Percentiles rank a stretch among this genome's conserved stretches.
Conservation (phyloP, 2,329 filamentous ascomycete genomes). For the Septoria petroselini region DNA sequence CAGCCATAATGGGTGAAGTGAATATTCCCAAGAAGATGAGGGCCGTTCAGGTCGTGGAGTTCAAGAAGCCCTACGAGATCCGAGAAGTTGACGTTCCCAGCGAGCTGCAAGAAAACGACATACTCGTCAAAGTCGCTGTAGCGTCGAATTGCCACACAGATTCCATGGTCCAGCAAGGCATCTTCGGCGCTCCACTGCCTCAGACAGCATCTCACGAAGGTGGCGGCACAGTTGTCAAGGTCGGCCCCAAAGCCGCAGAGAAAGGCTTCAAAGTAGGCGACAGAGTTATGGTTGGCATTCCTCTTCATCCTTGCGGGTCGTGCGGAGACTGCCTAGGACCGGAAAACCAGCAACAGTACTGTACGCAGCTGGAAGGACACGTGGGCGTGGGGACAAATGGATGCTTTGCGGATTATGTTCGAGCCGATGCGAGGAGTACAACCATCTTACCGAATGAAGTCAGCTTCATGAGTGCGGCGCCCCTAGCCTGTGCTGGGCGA, state of each 20-base stretch:
- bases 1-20: conserved; percentile 7
- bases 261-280: conserved; percentile 49
- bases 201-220: conserved; percentile 58
- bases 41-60: conserved; percentile 50
- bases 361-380: conserved; percentile 44
- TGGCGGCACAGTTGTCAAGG: conserved; percentile 52
- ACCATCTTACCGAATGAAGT: conserved; percentile 51
- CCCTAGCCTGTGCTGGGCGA: conserved; percentile 56
- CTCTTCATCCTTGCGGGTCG: conserved; percentile 51
- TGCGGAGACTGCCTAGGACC: conserved; percentile 54
- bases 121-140: conserved; percentile 60
- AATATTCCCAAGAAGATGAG: conserved; percentile 47
- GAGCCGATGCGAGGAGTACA: conserved; percentile 49
- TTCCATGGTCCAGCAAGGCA: conserved; percentile 53
- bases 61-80: conserved; percentile 56
- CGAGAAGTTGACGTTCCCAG: conserved; percentile 50
- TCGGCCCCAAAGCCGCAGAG: conserved; percentile 42
- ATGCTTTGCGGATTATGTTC: conserved; percentile 57
- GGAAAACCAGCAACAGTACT: conserved; percentile 55
- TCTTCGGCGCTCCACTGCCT: conserved; percentile 50
- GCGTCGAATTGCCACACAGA: conserved; percentile 64
- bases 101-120: conserved; percentile 49
- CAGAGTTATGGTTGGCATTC: conserved; percentile 56
- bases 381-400: conserved; percentile 54
- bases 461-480: conserved; percentile 52